Evolutionary conservation across 176 grass and related monocot genomes (phyloP), one percentile per base, ranked within the genome.

Genomic region (Thinopyrum elongatum): DNA sequence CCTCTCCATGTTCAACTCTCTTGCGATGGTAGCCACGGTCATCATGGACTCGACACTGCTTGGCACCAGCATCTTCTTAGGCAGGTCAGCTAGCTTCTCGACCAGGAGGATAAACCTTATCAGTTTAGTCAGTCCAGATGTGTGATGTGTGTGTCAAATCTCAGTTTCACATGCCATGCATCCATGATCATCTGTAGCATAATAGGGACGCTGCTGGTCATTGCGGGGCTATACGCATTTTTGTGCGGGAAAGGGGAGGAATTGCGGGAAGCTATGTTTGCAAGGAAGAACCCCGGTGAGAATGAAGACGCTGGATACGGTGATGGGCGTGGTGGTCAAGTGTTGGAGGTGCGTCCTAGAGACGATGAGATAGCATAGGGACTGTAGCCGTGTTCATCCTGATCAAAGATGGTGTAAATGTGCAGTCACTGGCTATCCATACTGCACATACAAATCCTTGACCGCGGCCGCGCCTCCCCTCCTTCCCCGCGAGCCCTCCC

Each of bases 231-330:
- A 2, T 84, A 87, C 38, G 34, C 81, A 0, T 79, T 76, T 51
- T 60, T 87, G 4, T 87, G 85, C 85, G 89, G 85, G 15, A 86
- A 90, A 64, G 73, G 62, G 13, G 65, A 83, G 51, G 88, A 90
- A 28, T 17, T 81, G 33, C 27, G 74, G 22, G 8, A 55, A 82
- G 65, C 30, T 57, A 44, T 73, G 70, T 65, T 11, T 0, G 41
- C 8, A 2, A 34, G 0, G 16, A 17, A 28, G 68, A 74, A 51
- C 2, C 17, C 15, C 8, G 2, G 14, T 9, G 19, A 60, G 23
- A 19, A 71, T n/a, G 66, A 38, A 21, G 3, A 17, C 31, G 0
- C 14, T 5, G 11, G 6, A 68, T 21, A 81, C 6, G 0, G 27
- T 10, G 0, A 7, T 1, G 28, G 33, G 16, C 15, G 44, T 19